phyloP scores from a whole-genome alignment of 768 basidiomycete species.

The Xerocomus brunneocitrinus region DNA sequence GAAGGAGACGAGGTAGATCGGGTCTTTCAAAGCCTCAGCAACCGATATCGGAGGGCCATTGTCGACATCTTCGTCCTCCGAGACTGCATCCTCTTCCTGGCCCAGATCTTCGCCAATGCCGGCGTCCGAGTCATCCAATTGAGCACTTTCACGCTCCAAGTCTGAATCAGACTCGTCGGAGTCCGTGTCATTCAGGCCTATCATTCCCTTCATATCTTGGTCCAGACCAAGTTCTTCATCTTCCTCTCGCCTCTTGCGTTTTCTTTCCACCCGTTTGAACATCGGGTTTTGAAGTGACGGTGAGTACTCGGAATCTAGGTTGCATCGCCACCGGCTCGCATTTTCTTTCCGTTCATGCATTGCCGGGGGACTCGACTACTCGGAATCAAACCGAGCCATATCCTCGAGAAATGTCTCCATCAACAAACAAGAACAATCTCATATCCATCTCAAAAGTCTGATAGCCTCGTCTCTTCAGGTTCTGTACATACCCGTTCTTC shows the following conservation, averaged over 20 bases:
- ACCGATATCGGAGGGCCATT: constrained; percentile 49
- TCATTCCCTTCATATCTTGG: constrained; percentile 55
- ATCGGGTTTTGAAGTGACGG: constrained; percentile 32
- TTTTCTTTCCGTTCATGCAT: constrained; percentile 31
- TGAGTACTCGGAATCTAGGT: no score
- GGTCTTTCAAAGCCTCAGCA: constrained; percentile 55
- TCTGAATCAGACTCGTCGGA: constrained; percentile 62
- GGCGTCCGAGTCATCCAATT: constrained; percentile 25
- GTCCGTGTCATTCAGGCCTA: constrained; percentile 72
- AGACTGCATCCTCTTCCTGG: constrained; percentile 24
- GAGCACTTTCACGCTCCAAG: constrained; percentile 34
- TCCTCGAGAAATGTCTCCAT: constrained; percentile 8
- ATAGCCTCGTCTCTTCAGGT: not conserved
- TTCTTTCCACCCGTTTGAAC: constrained; percentile 79
- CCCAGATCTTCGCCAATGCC: constrained; percentile 18
- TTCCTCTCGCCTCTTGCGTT: constrained; percentile 53
- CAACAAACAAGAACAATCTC: constrained; percentile 1
- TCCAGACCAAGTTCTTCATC: constrained; percentile 64
- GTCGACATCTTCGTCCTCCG: constrained; percentile 18
- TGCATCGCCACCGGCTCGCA: constrained; percentile 24
- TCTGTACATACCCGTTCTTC: not conserved
- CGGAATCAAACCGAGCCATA: constrained; percentile 12
- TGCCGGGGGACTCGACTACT: constrained; percentile 15
- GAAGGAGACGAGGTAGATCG: constrained; percentile 55
- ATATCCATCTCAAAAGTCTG: not conserved